Evolutionary conservation across 495 filamentous ascomycete species (phyloP).

Genomic region (Jackrogersella minutella): DNA sequence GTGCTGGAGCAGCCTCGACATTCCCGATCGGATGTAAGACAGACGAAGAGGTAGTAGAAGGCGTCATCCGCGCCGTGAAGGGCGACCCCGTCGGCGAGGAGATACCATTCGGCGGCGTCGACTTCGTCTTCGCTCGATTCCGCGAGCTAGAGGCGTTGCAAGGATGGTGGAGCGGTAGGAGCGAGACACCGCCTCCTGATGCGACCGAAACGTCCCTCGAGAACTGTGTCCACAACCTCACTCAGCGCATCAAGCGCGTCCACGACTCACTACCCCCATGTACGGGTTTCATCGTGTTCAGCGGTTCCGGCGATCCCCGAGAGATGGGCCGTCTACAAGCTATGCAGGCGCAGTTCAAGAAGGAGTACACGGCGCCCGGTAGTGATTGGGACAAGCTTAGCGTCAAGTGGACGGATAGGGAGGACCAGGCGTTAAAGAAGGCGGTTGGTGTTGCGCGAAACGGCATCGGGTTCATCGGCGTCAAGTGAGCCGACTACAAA

Average conservation of each 20-base stretch:
- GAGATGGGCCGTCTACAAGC: conserved; percentile 76
- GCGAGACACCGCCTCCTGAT: conserved; percentile 41
- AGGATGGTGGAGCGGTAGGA: conserved; percentile 79
- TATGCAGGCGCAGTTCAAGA: conserved; percentile 74
- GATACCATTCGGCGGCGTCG: conserved; percentile 74
- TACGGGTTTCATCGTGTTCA: conserved; percentile 88
- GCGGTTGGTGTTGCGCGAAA: conserved; percentile 74
- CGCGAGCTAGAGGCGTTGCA: conserved; percentile 82
- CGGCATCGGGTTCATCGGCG: conserved; percentile 82
- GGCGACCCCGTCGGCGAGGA: conserved; percentile 69
- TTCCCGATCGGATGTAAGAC: conserved; percentile 74
- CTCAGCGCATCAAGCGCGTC: conserved; percentile 68
- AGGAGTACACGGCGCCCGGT: conserved; percentile 72
- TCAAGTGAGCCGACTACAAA: conserved; percentile 63
- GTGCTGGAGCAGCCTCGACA: conserved; percentile 73
- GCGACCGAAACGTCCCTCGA: conserved; percentile 59
- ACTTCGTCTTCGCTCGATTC: conserved; percentile 89
- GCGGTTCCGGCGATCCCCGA: conserved; percentile 86
- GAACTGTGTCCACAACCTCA: conserved; percentile 54
- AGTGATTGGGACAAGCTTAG: conserved; percentile 88
- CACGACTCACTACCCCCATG: conserved; percentile 80
- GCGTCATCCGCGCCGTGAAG: conserved; percentile 70
- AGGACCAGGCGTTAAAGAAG: conserved; percentile 78
- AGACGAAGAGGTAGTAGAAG: conserved; percentile 78
- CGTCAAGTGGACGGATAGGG: conserved; percentile 89